Base-by-base conservation (phyloP, 2,329 filamentous ascomycete genomes). In the Alternaria sp. region DNA sequence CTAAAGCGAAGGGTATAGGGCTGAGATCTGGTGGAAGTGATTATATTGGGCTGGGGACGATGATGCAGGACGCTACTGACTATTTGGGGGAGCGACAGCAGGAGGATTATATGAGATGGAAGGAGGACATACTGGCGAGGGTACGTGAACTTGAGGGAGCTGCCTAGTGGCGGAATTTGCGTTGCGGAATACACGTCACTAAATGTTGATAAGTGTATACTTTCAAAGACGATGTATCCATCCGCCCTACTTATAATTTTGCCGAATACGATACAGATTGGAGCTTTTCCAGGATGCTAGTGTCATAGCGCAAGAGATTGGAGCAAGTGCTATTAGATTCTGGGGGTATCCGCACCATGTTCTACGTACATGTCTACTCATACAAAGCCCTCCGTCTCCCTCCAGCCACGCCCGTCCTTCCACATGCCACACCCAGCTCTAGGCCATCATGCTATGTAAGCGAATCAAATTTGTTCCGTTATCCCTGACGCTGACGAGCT, bases 51-150 rank as follows among this genome's bases (percentile, higher is more conserved):
- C 64, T 85, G 15, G 83, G 83, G 2, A 91, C 89, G 3, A 94
- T 94, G 91, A 88, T 94, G 70, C 91, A 94, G 77, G 89, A 90
- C 67, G 86, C 87, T 50, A 89, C 92, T 71, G 90, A 94, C 72
- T 92, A 89, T 72, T 78, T 94, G 70, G 90, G 89, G 66, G 87
- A 90, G 53, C 82, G 85, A 64, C 88, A 87, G 68, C 84, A 85
- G 70, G 82, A 82, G 44, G 88, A 90, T 11, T 94, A 89, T 74
- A 81, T 77, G 47, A 77, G 76, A 18, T 96, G 92, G 92, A 90
- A 90, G 77, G 82, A 84, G 5, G 80, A 77, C 1, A 85, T 93
- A 25, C 71, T 92, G 74, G 81, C 79, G 62, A 84, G 84, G 68
- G 87, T 92, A 61, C 79, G 82, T 23, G 77, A 83, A 62, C 77